Evolutionary conservation across 2,329 filamentous ascomycete species (phyloP), one percentile per base, ranked within the genome.

Genomic region (Cytospora piceae): DNA sequence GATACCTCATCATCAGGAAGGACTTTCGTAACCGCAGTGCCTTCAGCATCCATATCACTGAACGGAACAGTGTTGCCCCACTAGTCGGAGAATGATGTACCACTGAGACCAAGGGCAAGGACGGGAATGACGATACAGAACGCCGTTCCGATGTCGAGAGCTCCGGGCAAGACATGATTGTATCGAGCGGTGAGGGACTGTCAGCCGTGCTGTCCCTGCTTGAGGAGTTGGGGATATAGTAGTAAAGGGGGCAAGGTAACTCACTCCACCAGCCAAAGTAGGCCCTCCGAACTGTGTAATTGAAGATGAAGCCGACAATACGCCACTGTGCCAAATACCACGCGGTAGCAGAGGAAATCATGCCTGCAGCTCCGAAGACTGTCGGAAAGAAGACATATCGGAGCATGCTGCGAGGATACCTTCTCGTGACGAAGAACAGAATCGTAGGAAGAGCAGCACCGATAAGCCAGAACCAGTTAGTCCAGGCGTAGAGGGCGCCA

Each of bases 161-260:
- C 85, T 0, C 85, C 85, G 12, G 85, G 86, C 0, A 85, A 76
- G 61, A 86, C 79, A 65, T 87, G 88, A 74, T 87, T 88, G 77
- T 86, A 87, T 60, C 79, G 79, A 72, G 80, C 72, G 74, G 60
- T 12, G n/a, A 37, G 1, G 22, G 37, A 5, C 4, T 58, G 61
- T 64, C 55, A 64, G 55, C 32, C 15, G 11, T 9, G 8, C 53
- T 22, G 3, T 27, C 8, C 9, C 6, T 24, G 15, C 7, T 4
- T 22, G 42, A 20, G 8, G 7, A 3, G 9, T 22, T 22, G 42
- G n/a, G 42, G 22, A 1, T 29, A 5, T 3, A 1, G 1, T 7
- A 24, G 24, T 14, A 8, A 11, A 5, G 17, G 37, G n/a, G 17
- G 37, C 12, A 14, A 49, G 55, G 15, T 11, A 15, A 71, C 71